Evolutionary conservation across 345 rosid genomes (phyloP).

Genomic region (Aquilaria malaccensis): DNA sequence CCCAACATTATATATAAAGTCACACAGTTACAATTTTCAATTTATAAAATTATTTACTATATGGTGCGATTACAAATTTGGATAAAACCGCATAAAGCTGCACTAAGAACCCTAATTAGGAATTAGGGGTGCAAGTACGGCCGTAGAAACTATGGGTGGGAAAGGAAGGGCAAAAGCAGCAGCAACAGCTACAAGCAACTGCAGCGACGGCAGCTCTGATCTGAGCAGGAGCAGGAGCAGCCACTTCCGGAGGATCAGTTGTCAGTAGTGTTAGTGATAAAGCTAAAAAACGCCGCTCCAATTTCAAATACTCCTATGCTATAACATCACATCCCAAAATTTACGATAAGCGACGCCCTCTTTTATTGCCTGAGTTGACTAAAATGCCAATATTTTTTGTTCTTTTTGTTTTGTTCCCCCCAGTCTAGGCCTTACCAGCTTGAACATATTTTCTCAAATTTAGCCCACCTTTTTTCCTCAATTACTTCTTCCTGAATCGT

Average conservation of each 20-base stretch:
- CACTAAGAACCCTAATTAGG: too few relatives aligned
- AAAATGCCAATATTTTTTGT: not conserved
- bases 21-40: too few relatives aligned
- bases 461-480: not conserved
- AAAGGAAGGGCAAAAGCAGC: not conserved
- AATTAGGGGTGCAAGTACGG: too few relatives aligned
- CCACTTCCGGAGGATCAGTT: not conserved
- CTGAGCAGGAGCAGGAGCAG: slow-evolving; percentile 3
- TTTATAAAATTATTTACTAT: too few relatives aligned
- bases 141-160: too few relatives aligned
- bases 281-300: too few relatives aligned
- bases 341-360: slow-evolving; percentile 1
- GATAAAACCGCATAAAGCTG: too few relatives aligned
- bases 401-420: not conserved
- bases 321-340: slow-evolving; percentile 12
- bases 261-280: too few relatives aligned
- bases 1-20: too few relatives aligned
- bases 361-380: slow-evolving; percentile 15
- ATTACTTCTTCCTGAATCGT: not conserved
- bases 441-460: too few relatives aligned
- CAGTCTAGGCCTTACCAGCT: not conserved
- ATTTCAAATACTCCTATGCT: not conserved
- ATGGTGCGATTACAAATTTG: too few relatives aligned
- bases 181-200: not conserved
- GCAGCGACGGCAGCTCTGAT: slow-evolving; percentile 2